These are phyloP conservation scores for Bolboschoenus planiculmis DNA, from an alignment of 176 grass and related monocot genomes.

Conservation along the genomic window DNA sequence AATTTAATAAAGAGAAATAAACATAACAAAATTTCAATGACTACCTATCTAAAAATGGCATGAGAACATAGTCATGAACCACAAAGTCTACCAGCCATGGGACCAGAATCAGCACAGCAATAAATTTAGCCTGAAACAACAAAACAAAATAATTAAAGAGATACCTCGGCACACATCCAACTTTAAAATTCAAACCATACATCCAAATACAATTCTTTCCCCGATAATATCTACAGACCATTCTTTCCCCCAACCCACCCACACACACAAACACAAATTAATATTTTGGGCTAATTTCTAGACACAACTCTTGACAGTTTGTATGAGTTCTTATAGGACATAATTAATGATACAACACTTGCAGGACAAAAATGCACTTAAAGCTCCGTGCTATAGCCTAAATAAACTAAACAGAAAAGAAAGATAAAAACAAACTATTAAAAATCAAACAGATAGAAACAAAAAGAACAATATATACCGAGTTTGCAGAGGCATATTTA, in stretches of 20 bases:
- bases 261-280: background rate
- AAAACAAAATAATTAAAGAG: background rate
- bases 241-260: background rate
- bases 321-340: background rate
- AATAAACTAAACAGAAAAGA: constrained; percentile 16
- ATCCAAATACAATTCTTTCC: background rate
- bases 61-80: constrained; percentile 92
- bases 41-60: constrained; percentile 98
- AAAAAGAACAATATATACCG: constrained; percentile 37
- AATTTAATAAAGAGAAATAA: background rate
- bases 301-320: background rate
- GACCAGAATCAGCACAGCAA: constrained; percentile 61
- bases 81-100: constrained; percentile 67
- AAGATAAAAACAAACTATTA: constrained; percentile 19
- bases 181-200: background rate
- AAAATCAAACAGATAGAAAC: background rate
- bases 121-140: constrained; percentile 76
- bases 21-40: background rate
- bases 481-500: constrained; percentile 55
- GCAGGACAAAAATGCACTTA: background rate
- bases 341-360: background rate
- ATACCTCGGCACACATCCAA: background rate
- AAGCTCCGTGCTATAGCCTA: background rate
- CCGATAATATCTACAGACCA: background rate
- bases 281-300: background rate